Evolutionary conservation across 768 basidiomycete species (phyloP).

Genomic region (Macrolepiota albuminosa): DNA sequence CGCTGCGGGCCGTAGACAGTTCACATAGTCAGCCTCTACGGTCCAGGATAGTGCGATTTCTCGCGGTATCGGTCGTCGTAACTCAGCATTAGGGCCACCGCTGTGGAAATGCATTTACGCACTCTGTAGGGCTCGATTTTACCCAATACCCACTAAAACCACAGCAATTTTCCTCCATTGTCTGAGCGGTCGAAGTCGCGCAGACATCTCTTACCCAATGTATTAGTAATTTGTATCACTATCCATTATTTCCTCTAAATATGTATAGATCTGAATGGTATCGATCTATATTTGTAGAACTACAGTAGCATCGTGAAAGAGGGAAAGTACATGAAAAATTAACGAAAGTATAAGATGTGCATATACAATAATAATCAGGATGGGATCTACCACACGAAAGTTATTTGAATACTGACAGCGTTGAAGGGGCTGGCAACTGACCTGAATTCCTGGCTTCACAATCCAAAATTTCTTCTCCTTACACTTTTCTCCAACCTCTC

Average conservation of each 20-base stretch:
- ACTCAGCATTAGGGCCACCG: no score
- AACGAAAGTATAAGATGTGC: neutral
- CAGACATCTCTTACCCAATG: neutral
- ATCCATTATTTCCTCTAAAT: neutral
- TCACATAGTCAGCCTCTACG: no score
- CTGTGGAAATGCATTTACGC: no score
- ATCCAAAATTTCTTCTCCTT: constrained; percentile 73
- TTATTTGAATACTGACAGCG: neutral
- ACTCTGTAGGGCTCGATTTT: no score
- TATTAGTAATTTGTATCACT: neutral
- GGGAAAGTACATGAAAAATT: neutral
- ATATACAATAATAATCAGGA: neutral
- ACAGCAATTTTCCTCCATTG: no score
- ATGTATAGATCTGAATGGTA: constrained; percentile 4
- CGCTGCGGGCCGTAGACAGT: no score
- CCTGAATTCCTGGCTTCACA: constrained; percentile 42
- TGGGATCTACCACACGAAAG: constrained; percentile 5
- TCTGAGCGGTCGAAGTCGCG: no score
- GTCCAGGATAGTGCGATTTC: no score
- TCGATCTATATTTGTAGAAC: constrained; percentile 1
- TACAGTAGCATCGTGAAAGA: neutral
- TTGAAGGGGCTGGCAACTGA: constrained; percentile 4
- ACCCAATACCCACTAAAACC: no score
- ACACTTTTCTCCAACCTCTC: constrained; percentile 72
- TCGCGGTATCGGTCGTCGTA: no score